Evolutionary conservation across 2,329 filamentous ascomycete genomes (phyloP).

Genomic region (Colletotrichum ledebouriae): DNA sequence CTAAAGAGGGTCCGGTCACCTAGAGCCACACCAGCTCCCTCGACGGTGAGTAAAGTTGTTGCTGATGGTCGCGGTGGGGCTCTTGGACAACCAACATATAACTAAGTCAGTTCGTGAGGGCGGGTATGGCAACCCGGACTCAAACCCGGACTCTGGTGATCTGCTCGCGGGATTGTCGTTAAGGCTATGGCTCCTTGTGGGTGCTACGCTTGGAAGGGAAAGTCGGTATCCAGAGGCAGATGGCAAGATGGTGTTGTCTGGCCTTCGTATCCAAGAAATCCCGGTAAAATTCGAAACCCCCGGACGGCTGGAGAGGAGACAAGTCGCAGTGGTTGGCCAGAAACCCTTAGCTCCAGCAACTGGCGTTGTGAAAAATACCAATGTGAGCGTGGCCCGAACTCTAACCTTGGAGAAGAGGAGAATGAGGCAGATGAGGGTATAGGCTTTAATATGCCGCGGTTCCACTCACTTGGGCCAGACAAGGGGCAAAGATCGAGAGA

Average conservation of each 20-base stretch:
- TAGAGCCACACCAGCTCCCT: conserved; percentile 33
- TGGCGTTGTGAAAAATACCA: conserved; percentile 14
- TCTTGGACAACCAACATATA: conserved; percentile 13
- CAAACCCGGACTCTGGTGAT: conserved; percentile 30
- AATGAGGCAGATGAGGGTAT: not conserved
- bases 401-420: conserved; percentile 6
- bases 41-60: conserved; percentile 12
- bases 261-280: conserved; percentile 25
- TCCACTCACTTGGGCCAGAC: conserved; percentile 31
- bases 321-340: conserved; percentile 31
- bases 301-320: conserved; percentile 13
- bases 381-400: conserved; percentile 5
- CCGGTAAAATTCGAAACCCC: conserved; percentile 36
- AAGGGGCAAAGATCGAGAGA: conserved; percentile 30
- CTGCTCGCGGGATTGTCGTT: conserved; percentile 27
- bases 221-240: conserved; percentile 25
- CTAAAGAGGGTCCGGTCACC: conserved; percentile 27
- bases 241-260: conserved; percentile 32
- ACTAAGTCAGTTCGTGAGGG: conserved; percentile 17
- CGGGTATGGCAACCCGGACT: conserved; percentile 30
- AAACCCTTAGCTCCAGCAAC: conserved; percentile 13
- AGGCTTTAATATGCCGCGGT: conserved; percentile 32
- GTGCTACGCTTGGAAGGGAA: conserved; percentile 33
- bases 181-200: conserved; percentile 32
- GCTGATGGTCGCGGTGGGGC: conserved; percentile 38